A percentile compares a stretch with the other conserved stretches of the same genome.
Conservation (phyloP, 2,329 filamentous ascomycete genomes). For the Pseudocercospora musae region DNA sequence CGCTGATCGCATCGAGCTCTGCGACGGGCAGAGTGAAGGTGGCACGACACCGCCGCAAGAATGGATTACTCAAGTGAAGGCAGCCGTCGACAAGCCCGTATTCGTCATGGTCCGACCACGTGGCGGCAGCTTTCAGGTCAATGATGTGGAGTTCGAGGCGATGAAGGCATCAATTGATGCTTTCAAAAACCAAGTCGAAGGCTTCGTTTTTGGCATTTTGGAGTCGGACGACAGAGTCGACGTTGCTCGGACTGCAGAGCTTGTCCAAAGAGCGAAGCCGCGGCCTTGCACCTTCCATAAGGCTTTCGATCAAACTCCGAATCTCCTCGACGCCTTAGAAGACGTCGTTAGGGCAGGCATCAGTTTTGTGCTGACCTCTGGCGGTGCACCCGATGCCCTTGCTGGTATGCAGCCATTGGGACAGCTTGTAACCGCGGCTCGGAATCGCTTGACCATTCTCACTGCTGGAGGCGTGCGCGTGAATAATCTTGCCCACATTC, state of each 20-base stretch:
- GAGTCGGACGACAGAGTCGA: constrained; percentile 38
- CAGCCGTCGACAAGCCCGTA: constrained; percentile 40
- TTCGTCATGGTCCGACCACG: constrained; percentile 55
- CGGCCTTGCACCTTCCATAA: constrained; percentile 55
- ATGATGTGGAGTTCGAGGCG: constrained; percentile 37
- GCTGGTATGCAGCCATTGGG: constrained; percentile 37
- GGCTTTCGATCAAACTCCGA: constrained; percentile 48
- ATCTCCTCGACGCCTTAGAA: constrained; percentile 34
- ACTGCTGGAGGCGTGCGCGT: constrained; percentile 51
- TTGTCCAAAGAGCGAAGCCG: constrained; percentile 43
- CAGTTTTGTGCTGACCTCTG: constrained; percentile 48
- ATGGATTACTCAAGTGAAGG: constrained; percentile 29
- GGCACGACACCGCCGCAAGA: constrained; percentile 42
- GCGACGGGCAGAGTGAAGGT: constrained; percentile 40
- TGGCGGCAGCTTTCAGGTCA: constrained; percentile 46
- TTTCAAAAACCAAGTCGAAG: constrained; percentile 40
- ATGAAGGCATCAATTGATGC: constrained; percentile 44
- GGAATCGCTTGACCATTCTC: constrained; percentile 44
- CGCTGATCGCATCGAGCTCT: constrained; percentile 53
- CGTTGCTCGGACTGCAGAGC: constrained; percentile 37
- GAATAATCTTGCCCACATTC: constrained; percentile 40
- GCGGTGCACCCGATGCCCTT: constrained; percentile 37
- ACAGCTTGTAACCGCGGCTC: constrained; percentile 32
- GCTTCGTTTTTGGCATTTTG: constrained; percentile 54
- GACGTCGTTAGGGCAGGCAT: constrained; percentile 47